Percentiles rank a stretch among this genome's conserved stretches.
Conservation (phyloP, 2,329 filamentous ascomycete species). For the Colletotrichum sp. region DNA sequence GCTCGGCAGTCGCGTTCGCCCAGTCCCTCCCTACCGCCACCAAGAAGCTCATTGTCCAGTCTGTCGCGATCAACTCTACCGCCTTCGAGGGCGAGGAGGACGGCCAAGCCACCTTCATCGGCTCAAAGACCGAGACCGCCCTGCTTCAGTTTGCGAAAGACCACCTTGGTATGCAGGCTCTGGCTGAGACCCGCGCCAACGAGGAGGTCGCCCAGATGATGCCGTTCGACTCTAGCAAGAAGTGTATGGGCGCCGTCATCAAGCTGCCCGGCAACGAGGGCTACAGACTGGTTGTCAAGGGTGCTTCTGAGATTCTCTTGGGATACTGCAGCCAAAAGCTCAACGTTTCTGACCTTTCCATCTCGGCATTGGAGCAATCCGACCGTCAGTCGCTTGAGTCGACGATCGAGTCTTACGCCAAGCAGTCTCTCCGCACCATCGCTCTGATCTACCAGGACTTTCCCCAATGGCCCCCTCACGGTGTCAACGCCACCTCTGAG, state of each 20-base stretch:
- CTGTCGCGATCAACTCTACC: constrained; percentile 62
- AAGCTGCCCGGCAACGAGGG: constrained; percentile 45
- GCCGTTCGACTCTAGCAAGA: constrained; percentile 60
- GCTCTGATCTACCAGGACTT: constrained; percentile 78
- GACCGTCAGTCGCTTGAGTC: constrained; percentile 56
- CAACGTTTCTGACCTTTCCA: constrained; percentile 55
- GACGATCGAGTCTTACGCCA: constrained; percentile 65
- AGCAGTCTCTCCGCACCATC: constrained; percentile 76
- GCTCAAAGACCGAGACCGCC: constrained; percentile 63
- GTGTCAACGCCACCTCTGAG: constrained; percentile 63
- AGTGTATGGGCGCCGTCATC: constrained; percentile 62
- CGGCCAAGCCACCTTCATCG: constrained; percentile 51
- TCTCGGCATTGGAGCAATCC: constrained; percentile 48
- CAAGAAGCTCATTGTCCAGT: constrained; percentile 43
- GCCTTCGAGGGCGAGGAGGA: constrained; percentile 58
- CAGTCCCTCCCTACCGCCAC: constrained; percentile 25
- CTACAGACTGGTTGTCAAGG: constrained; percentile 59
- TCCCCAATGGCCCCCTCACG: constrained; percentile 69
- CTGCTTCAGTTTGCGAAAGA: constrained; percentile 56
- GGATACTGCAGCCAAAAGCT: constrained; percentile 43
- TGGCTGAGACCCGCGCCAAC: constrained; percentile 51
- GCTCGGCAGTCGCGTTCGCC: constrained; percentile 25
- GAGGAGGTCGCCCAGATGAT: constrained; percentile 54
- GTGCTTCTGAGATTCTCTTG: constrained; percentile 62
- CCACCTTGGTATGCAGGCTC: constrained; percentile 52